A percentile compares a stretch with the other conserved stretches of the same genome.
Conservation (phyloP, 345 rosid species). For the Passiflora organensis region DNA sequence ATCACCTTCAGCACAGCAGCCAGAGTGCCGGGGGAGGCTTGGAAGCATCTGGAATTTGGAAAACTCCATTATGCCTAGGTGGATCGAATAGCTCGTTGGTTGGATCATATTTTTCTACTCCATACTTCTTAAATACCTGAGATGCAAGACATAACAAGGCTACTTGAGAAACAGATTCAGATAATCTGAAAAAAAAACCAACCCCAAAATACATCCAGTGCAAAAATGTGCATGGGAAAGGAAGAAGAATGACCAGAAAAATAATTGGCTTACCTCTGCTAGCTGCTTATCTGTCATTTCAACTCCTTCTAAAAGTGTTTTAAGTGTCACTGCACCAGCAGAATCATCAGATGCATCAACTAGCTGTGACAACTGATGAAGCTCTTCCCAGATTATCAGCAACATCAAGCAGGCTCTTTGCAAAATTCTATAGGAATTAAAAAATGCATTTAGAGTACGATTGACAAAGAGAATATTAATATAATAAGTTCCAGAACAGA, state of each 20-base stretch:
- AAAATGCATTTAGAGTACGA: background rate
- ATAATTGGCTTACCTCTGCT: conserved; percentile 42
- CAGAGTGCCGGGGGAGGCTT: conserved; percentile 79
- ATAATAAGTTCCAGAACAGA: background rate
- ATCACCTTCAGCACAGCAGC: conserved; percentile 80
- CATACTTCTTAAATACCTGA: conserved; percentile 72
- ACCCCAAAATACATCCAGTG: background rate
- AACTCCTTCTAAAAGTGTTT: conserved; percentile 85
- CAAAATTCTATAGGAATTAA: conserved; percentile 58
- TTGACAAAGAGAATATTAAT: conserved; percentile 1
- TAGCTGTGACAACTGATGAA: conserved; percentile 71
- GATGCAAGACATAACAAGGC: conserved; percentile 15
- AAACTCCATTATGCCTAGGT: conserved; percentile 74
- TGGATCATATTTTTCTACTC: conserved; percentile 72
- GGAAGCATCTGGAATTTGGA: conserved; percentile 70
- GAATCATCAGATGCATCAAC: conserved; percentile 63
- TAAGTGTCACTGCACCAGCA: conserved; percentile 56
- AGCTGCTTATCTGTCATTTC: conserved; percentile 98
- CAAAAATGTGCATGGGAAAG: background rate
- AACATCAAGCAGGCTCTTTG: conserved; percentile 74
- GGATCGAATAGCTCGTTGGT: conserved; percentile 83
- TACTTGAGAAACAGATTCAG: too few species aligned
- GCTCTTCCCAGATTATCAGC: conserved; percentile 94
- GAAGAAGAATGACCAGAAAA: background rate
- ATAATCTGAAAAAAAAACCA: background rate